Evolutionary conservation across 352 stramenopile genomes (phyloP), one percentile per base, ranked within the genome.

Genomic region (Phytophthora colocasiae): DNA sequence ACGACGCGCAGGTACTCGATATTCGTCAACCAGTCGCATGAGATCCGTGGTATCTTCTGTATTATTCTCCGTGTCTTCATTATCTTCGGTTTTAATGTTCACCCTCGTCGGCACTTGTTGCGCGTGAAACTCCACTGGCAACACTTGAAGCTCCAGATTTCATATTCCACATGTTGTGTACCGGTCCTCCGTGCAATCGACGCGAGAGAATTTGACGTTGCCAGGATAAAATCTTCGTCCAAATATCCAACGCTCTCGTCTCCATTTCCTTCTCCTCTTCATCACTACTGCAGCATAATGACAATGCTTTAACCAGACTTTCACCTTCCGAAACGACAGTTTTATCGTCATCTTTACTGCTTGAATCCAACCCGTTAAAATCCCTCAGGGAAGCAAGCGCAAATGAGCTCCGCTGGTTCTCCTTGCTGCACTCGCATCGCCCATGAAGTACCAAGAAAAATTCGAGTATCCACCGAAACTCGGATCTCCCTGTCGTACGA

Each of bases 371-470:
- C 3, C 66, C 77, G 50, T 89, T 80, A 55, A 88, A 87, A 45
- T 91, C 82, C 2, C 70, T 53, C 0, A 89, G 38, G 3, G 71
- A 75, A 36, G 75, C 58, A 75, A 36, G 75, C 58, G 11, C 68
- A 71, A 8, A 91, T 58, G 24, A 89, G 64, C 43, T 91, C 80
- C 1, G 88, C 54, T 0, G 78, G 63, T 27, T 77, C 78, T 0
- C 76, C 82, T 45, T 91, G 82, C 45, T 91, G 82, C 10, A 89
- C 73, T 0, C 80, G 69, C 80, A 91, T 66, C 0, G 78, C 78
- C 11, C 82, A 69, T 27, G 88, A 56, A 4, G 76, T 81, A 11
- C 71, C 75, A 14, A 89, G 63, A 45, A 91, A 66, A 26, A 85
- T 48, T n/a, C 82, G 76, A 32, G 85, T 77, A 52, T 91, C 82